Base-by-base conservation (phyloP, 2,329 filamentous ascomycete genomes). In the Botrytis byssoidea region DNA sequence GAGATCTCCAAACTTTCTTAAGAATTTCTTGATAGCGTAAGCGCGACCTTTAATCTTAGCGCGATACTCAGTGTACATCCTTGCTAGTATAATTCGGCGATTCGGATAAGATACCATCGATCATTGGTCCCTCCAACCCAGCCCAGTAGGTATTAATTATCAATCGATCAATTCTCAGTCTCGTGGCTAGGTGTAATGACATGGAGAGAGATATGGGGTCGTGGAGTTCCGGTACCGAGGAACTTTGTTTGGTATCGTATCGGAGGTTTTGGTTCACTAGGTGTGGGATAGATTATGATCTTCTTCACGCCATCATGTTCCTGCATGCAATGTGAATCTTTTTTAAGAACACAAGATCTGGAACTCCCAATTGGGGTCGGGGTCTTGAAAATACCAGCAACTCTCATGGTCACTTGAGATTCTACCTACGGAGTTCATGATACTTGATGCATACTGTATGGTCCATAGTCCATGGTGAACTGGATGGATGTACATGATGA, bases 41-140 rank as follows among this genome's bases (percentile, higher is more conserved):
- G 59, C 61, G 66, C 66, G 55, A 42, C 74, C 55, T 68, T 57
- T 75, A 74, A 79, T 78, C 75, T 77, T 78, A 78, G 77, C 75
- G 77, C 74, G 14, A n/a, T 29, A 32, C 60, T 29, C 42, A 9
- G 51, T 9, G 51, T 25, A n/a, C 37, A 61, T 63, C 71, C 71
- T 37, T 48, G 68, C 71, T 74, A 71, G 73, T 35, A 29, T 29
- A 29, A 25, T 22, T 42, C 46, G 18, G n/a, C 25, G 40, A 67
- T 42, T 42, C 51, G n/a, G 51, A 57, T 29, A n/a, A 32, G n/a
- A 57, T 57, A 8, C n/a, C 8, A 57, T 57, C 14, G 14, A 57
- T 57, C n/a, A 57, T 57, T 57, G 51, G 51, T 18, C n/a, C 51
- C 18, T 8, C 16, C 51, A 6, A 57, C 51, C 51, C 16, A 57